phyloP scores from a whole-genome alignment of 1,284 basidiomycete genomes.

The Pascua guehoae region DNA sequence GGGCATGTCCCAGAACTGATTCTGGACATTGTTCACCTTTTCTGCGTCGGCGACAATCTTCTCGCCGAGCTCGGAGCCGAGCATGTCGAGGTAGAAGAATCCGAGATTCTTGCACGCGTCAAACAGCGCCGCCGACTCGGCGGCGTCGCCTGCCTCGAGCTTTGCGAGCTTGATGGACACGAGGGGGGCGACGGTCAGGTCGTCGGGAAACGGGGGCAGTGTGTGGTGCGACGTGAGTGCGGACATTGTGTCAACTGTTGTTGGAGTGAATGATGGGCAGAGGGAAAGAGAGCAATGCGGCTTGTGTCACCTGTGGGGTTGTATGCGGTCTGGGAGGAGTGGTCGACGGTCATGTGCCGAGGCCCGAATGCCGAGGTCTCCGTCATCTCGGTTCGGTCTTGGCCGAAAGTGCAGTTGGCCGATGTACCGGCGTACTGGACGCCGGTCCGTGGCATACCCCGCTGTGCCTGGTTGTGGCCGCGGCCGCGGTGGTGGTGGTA shows the following conservation, averaged over 20 bases:
- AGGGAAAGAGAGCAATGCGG: too few species aligned
- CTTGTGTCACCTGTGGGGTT: too few species aligned
- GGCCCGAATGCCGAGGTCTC: too few species aligned
- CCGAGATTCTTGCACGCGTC: slow-evolving; percentile 24
- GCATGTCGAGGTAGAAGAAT: slow-evolving; percentile 36
- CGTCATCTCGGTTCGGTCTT: too few species aligned
- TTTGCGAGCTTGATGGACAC: slow-evolving; percentile 21
- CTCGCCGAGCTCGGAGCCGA: slow-evolving; percentile 23
- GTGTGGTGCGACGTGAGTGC: slow-evolving; percentile 20
- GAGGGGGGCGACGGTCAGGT: slow-evolving; percentile 24
- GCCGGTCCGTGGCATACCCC: too few species aligned
- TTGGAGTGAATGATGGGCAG: too few species aligned
- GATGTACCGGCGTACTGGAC: too few species aligned
- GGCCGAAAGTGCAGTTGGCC: too few species aligned
- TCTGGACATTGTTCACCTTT: slow-evolving; percentile 21
- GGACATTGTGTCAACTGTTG: slow-evolving; percentile 5
- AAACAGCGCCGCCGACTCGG: slow-evolving; percentile 21
- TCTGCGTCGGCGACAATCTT: slow-evolving; percentile 21
- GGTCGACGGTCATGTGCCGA: too few species aligned
- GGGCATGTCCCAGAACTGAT: slow-evolving; percentile 25
- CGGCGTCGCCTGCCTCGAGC: slow-evolving; percentile 20
- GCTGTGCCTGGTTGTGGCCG: too few species aligned
- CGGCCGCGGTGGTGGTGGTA: too few species aligned
- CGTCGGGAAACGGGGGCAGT: slow-evolving; percentile 24
- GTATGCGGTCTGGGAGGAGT: too few species aligned